Percentiles rank a stretch among this genome's conserved stretches.
Conservation (phyloP, 1,284 basidiomycete species). For the Ceraceosorus guamensis region DNA sequence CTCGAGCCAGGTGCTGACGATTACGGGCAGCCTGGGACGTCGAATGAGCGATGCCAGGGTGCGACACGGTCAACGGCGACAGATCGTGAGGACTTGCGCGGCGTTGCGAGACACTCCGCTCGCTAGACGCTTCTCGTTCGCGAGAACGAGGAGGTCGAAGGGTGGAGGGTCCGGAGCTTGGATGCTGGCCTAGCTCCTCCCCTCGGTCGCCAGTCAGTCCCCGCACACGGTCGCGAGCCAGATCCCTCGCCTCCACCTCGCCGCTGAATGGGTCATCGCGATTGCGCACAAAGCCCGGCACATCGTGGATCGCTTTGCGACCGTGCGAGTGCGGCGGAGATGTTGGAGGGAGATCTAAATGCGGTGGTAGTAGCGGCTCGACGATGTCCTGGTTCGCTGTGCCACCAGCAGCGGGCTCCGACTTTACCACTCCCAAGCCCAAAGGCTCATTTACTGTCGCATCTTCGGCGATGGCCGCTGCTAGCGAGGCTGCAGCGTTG, state of each 20-base stretch:
- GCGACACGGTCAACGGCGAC: neutral
- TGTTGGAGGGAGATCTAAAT: neutral
- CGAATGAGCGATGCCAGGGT: neutral
- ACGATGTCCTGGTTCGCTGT: constrained; percentile 1
- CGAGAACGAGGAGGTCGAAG: constrained; percentile 2
- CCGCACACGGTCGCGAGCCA: neutral
- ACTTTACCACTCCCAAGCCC: constrained; percentile 4
- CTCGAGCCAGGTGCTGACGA: constrained; percentile 13
- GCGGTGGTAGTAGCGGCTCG: neutral
- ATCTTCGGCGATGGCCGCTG: constrained; percentile 22
- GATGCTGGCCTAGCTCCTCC: neutral
- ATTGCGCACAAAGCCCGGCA: neutral
- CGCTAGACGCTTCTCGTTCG: neutral
- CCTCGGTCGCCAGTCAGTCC: no score
- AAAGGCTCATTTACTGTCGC: neutral
- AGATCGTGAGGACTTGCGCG: neutral
- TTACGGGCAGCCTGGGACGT: neutral
- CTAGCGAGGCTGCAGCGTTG: constrained; percentile 16
- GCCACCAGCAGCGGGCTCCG: neutral
- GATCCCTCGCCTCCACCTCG: neutral
- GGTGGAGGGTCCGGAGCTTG: neutral
- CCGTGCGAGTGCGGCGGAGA: neutral
- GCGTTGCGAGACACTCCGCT: neutral
- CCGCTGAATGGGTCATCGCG: neutral
- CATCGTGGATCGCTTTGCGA: constrained; percentile 8